Evolutionary conservation across 495 filamentous ascomycete species (phyloP), one percentile per base, ranked within the genome.

Genomic region (Massariosphaeria phaeospora): DNA sequence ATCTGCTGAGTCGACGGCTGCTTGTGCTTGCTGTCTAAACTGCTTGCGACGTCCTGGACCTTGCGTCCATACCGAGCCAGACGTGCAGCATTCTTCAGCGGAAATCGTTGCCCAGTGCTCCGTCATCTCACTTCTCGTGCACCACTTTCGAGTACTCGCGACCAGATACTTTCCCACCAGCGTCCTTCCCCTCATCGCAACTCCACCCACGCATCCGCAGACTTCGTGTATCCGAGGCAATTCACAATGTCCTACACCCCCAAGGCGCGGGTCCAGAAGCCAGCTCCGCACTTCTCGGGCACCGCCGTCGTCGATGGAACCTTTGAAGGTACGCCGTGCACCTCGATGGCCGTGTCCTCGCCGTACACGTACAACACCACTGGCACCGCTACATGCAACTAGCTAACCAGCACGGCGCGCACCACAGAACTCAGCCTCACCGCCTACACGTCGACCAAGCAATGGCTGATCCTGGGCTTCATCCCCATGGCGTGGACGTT

Each of bases 401-500:
- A 20, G 24, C 52, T 57, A 47, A 58, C 44, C 25, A 3, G 15
- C 34, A 12, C 33, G 0, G 30, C 7, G 25, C 8, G 13, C 30
- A 24, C 27, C 57, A 38, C 64, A 75, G 70, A 75, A 24, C 57
- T 75, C 52, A 65, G 65, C 40, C 70, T 77, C 55, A 65, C 69
- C 27, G 53, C 70, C 42, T 77, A 72, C 63, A 67, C 65, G 4
- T 53, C 62, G 23, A 69, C 69, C 39, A 70, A 69, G 35, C 66
- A 75, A 70, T 78, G 75, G 75, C 64, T 76, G 33, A 52, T 77
- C 52, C 75, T 78, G 24, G 70, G 65, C 46, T 78, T 77, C 66
- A 68, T 78, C 56, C 75, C 75, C 21, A 76, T 75, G 72, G 75
- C 75, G 39, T 78, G 75, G 75, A 75, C 75, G 42, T 77, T 76